Base-by-base conservation (phyloP, 768 basidiomycete species). In the Jaapia argillacea region DNA sequence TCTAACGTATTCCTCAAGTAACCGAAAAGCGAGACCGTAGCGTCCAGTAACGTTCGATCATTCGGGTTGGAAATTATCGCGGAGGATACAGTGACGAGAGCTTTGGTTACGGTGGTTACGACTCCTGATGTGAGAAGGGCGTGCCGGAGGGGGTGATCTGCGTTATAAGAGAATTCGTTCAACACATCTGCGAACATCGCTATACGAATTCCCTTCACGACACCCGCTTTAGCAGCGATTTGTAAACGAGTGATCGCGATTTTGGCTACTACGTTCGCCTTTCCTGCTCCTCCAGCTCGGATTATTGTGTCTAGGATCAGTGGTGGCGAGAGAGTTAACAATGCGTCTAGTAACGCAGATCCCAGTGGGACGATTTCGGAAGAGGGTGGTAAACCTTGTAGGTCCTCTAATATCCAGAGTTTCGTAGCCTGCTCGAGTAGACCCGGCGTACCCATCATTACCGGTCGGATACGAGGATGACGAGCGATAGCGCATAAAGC, bases 1-100 rank as follows among this genome's bases (percentile, higher is more conserved):
- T 64, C 58, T 24, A 66, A 51, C 40, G 58, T 63, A 51, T 67
- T 67, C 10, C 47, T 42, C 6, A 66, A 51, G 45, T 59, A 64
- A 3, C 57, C 59, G 28, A 67, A 57, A 1, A 51, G 49, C 10
- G 58, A 48, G 6, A 62, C 47, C 43, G 62, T 50, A 7, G 57
- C 53, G 18, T 57, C 54, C 4, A 61, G 44, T 5, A 61, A 50
- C 16, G 26, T 50, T 12, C 25, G 47, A 16, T 51, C 50, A 6
- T 20, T 18, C 1, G 50, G 47, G 1, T 48, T 49, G 21, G 51
- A 47, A 24, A 57, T 52, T 16, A 63, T 45, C 10, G 50, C 35
- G 6, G 50, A 52, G 2, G 51, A 45, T 6, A 63, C 45, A n/a
- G 46, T 54, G 21, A 59, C 54, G n/a, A 63, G 61, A 1, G 58